Evolutionary conservation across 768 basidiomycete genomes (phyloP), one percentile per base, ranked within the genome.

Genomic region (Podaxis mareebaensis): DNA sequence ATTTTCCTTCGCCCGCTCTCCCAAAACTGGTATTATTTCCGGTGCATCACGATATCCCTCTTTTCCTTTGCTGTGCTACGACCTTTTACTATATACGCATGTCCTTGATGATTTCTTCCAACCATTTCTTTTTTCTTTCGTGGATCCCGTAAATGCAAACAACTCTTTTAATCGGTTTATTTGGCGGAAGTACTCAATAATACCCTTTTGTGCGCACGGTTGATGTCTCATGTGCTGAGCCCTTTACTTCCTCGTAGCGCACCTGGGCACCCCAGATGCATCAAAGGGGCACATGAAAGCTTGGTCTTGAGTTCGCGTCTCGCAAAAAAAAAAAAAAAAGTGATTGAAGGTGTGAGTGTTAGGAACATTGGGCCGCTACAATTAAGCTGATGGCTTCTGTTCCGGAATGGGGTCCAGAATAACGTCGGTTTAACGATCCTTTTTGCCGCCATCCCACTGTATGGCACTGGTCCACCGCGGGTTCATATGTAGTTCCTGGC

Each of bases 71-170:
- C 58, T 68, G 67, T 58, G 42, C 52, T 40, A 63, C 55, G 70
- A 73, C 73, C 68, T 69, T 75, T 75, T 74, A n/a, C 36, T 68
- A 66, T 75, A 74, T 69, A 67, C 66, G 72, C 74, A 76, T 69
- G 74, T 73, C 71, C 70, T 77, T 74, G 72, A 77, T 73, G 74
- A 75, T 70, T 61, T 68, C 60, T 64, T 71, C 65, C 68, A 55
- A 67, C 68, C 63, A 65, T 68, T 64, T 59, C 68, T 68, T 66
- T 62, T 66, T 68, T 69, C 65, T 73, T 70, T 73, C 74, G 74
- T 75, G 58, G 75, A 70, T 71, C 61, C 67, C 53, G 64, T 72
- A 72, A 74, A 73, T 70, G 67, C 66, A 71, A 72, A 66, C 67
- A 52, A 56, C 33, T 63, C 30, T 60, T 66, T 66, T 66, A 61